phyloP scores from a whole-genome alignment of 192 early-diverging fungal genomes.

The Globomyces pollinis-pini region DNA sequence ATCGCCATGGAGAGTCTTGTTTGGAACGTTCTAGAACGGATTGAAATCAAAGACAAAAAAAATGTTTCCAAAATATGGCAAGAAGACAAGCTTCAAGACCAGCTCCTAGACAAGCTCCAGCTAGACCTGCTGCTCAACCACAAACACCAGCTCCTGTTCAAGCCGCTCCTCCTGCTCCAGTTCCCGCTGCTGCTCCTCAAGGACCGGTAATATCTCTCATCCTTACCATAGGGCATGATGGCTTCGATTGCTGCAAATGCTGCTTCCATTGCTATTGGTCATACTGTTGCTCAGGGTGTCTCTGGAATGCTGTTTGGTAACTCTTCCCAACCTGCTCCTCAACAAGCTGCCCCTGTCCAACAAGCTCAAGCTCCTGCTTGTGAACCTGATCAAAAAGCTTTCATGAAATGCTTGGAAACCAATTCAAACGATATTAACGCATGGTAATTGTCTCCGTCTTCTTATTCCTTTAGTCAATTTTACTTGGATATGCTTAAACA shows the following conservation, averaged over 20 bases:
- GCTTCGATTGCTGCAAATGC: slow-evolving; percentile 4
- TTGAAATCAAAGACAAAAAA: too few species aligned
- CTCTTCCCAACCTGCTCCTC: background rate
- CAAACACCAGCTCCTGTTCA: background rate
- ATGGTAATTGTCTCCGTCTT: slow-evolving; percentile 22
- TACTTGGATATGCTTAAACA: slow-evolving; percentile 87
- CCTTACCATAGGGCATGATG: background rate
- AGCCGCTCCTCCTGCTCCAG: background rate
- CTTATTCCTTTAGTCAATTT: slow-evolving; percentile 51
- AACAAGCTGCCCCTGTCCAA: background rate
- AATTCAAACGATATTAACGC: slow-evolving; percentile 69
- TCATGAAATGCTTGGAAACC: slow-evolving; percentile 77
- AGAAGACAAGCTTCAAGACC: slow-evolving; percentile 7
- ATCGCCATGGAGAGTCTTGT: too few species aligned
- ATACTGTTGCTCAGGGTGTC: slow-evolving; percentile 3
- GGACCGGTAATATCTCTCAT: background rate
- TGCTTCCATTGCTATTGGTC: slow-evolving; percentile 4
- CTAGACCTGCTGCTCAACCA: slow-evolving; percentile 5
- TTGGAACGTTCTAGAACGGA: too few species aligned
- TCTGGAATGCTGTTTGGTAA: slow-evolving; percentile 1
- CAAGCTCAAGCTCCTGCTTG: slow-evolving; percentile 1
- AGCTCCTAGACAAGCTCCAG: background rate
- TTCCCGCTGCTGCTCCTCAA: background rate
- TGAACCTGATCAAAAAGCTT: slow-evolving; percentile 73
- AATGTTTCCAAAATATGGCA: background rate